These are phyloP conservation scores for Globisporangium cylindrosporum DNA, from an alignment of 352 stramenopile genomes.

Conservation along the genomic window DNA sequence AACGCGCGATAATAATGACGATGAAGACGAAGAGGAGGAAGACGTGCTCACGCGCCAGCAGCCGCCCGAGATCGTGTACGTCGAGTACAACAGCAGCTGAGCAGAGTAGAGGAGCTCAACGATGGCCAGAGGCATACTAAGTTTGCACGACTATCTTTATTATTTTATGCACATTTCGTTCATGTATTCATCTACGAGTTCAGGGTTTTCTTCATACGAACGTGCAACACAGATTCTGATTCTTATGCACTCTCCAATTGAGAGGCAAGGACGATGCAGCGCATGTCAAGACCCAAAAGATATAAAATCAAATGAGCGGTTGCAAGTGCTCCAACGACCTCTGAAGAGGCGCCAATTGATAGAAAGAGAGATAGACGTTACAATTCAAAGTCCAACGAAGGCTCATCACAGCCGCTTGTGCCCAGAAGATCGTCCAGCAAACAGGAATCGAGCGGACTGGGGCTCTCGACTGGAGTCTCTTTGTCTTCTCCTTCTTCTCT, in stretches of 20 bases:
- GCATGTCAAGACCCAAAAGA: background rate
- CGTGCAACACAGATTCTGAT: background rate
- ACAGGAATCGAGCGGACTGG: background rate
- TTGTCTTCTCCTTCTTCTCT: background rate
- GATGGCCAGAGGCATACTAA: background rate
- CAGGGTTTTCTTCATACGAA: background rate
- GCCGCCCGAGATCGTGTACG: slow-evolving; percentile 33
- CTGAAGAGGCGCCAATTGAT: background rate
- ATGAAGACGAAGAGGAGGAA: slow-evolving; percentile 51
- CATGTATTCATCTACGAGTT: background rate
- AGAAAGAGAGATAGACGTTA: background rate
- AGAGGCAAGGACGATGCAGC: background rate
- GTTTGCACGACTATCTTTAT: slow-evolving; percentile 2
- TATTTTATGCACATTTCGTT: slow-evolving; percentile 6
- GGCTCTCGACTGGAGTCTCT: background rate
- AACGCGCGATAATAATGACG: slow-evolving; percentile 23
- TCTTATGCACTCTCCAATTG: background rate
- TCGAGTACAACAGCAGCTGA: slow-evolving; percentile 24
- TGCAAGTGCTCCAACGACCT: background rate
- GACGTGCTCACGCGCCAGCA: slow-evolving; percentile 31
- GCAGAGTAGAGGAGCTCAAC: background rate
- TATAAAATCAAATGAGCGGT: background rate
- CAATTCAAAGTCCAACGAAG: background rate
- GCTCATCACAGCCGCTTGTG: background rate
- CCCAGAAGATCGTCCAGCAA: slow-evolving; percentile 11